These are phyloP conservation scores for Colletotrichum higginsianum DNA, from an alignment of 2,329 filamentous ascomycete species.

Conservation along the genomic window DNA sequence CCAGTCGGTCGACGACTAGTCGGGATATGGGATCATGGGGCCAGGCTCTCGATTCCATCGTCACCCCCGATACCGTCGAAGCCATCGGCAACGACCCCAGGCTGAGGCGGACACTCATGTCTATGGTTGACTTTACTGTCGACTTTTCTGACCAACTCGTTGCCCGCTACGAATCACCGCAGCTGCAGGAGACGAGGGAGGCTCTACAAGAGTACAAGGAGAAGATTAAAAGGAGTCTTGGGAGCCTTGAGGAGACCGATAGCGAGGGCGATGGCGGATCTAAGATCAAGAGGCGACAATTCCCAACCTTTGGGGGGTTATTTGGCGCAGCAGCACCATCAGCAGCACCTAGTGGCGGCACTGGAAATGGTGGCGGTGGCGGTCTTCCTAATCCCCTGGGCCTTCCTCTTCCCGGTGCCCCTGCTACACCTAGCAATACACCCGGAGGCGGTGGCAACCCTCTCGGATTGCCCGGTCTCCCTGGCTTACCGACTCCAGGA, in stretches of 20 bases:
- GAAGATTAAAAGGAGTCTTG: slow-evolving; percentile 26
- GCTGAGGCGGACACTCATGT: slow-evolving; percentile 36
- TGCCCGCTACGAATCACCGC: slow-evolving; percentile 25
- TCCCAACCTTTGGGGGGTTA: slow-evolving; percentile 6
- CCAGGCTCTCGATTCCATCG: slow-evolving; percentile 35
- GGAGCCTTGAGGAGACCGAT: background rate
- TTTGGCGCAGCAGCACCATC: slow-evolving; percentile 10
- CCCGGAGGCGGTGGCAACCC: slow-evolving; percentile 3
- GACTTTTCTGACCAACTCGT: slow-evolving; percentile 38
- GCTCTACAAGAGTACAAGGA: slow-evolving; percentile 33
- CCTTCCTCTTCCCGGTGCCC: slow-evolving; percentile 12
- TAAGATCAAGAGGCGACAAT: slow-evolving; percentile 23
- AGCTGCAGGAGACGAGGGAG: slow-evolving; percentile 36
- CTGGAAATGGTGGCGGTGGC: background rate
- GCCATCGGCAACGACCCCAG: slow-evolving; percentile 37
- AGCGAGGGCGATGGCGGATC: background rate
- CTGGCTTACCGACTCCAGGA: background rate
- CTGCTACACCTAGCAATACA: background rate
- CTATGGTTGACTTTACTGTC: slow-evolving; percentile 41
- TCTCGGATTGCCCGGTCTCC: background rate
- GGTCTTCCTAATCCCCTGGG: background rate
- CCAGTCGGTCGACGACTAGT: background rate
- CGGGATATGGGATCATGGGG: slow-evolving; percentile 31
- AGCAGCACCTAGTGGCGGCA: background rate
- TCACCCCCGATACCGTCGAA: slow-evolving; percentile 34